phyloP scores from a whole-genome alignment of 2,329 filamentous ascomycete species.

The Volutella citrinella region DNA sequence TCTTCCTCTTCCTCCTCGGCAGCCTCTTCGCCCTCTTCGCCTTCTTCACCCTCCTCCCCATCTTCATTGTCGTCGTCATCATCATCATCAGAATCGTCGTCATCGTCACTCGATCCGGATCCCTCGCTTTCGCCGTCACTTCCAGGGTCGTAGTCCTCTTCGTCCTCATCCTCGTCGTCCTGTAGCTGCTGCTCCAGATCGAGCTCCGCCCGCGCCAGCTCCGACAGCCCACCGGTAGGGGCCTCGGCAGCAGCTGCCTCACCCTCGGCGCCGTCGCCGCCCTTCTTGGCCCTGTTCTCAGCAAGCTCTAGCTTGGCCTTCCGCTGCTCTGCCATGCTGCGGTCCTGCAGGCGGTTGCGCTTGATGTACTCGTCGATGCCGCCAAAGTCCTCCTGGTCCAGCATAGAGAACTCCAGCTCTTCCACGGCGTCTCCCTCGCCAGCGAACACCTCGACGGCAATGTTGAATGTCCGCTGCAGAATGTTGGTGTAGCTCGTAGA shows the following conservation, averaged over 20 bases:
- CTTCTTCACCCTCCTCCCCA: constrained; percentile 38
- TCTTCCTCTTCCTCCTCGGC: constrained; percentile 22
- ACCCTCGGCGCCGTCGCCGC: constrained; percentile 36
- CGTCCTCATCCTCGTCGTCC: constrained; percentile 61
- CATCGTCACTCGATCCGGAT: constrained; percentile 48
- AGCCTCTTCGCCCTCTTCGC: constrained; percentile 31
- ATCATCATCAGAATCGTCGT: constrained; percentile 51
- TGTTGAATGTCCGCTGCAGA: constrained; percentile 66
- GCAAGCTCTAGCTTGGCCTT: constrained; percentile 62
- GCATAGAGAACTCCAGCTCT: constrained; percentile 66
- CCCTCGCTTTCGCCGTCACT: constrained; percentile 59
- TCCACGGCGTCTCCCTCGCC: constrained; percentile 47
- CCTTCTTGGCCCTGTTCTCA: constrained; percentile 55
- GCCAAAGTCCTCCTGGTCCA: constrained; percentile 66
- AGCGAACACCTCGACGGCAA: constrained; percentile 59
- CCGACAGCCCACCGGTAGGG: constrained; percentile 40
- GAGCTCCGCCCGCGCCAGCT: constrained; percentile 46
- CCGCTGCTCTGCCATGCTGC: constrained; percentile 66
- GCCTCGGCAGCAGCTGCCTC: constrained; percentile 30
- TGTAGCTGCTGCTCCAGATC: constrained; percentile 53
- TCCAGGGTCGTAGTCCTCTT: constrained; percentile 65
- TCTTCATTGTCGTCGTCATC: constrained; percentile 41
- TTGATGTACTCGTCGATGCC: constrained; percentile 64
- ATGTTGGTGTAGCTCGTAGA: constrained; percentile 67
- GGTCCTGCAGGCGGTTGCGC: constrained; percentile 59